phyloP scores from a whole-genome alignment of 2,329 filamentous ascomycete species.

The Talaromyces verruculosus region DNA sequence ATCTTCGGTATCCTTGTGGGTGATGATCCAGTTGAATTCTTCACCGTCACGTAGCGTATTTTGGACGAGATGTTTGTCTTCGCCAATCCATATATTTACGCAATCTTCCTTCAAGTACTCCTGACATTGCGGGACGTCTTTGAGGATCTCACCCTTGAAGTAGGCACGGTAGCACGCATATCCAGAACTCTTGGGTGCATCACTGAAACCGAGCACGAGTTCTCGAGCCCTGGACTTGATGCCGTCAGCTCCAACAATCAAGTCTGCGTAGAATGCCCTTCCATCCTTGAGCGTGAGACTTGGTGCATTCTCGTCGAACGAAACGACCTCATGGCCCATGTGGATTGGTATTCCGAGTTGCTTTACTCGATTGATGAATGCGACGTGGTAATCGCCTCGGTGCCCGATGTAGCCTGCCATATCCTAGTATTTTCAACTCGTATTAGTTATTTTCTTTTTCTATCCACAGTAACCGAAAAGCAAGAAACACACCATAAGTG shows the following conservation, averaged over 20 bases:
- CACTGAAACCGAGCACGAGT: slow-evolving; percentile 22
- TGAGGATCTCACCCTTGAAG: slow-evolving; percentile 21
- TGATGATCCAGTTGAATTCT: slow-evolving; percentile 57
- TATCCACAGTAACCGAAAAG: background rate
- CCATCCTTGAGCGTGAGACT: slow-evolving; percentile 21
- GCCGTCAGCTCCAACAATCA: slow-evolving; percentile 28
- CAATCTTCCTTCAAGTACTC: slow-evolving; percentile 54
- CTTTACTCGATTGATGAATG: slow-evolving; percentile 17
- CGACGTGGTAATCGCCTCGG: slow-evolving; percentile 19
- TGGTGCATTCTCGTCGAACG: slow-evolving; percentile 25
- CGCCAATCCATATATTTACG: slow-evolving; percentile 48
- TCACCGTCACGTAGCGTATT: slow-evolving; percentile 53
- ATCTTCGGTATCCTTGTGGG: slow-evolving; percentile 45
- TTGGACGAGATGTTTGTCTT: slow-evolving; percentile 48
- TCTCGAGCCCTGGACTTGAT: slow-evolving; percentile 26
- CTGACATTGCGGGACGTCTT: slow-evolving; percentile 14
- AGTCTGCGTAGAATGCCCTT: slow-evolving; percentile 22
- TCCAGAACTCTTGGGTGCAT: slow-evolving; percentile 16
- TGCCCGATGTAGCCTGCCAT: slow-evolving; percentile 19
- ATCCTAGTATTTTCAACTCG: background rate
- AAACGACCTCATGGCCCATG: slow-evolving; percentile 21
- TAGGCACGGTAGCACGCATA: slow-evolving; percentile 20
- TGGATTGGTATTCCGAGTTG: slow-evolving; percentile 17
- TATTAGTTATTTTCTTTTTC: background rate
- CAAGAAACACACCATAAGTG: slow-evolving; percentile 17